phyloP scores from a whole-genome alignment of 305 asterid species.

The Fraxinus dipetala region DNA sequence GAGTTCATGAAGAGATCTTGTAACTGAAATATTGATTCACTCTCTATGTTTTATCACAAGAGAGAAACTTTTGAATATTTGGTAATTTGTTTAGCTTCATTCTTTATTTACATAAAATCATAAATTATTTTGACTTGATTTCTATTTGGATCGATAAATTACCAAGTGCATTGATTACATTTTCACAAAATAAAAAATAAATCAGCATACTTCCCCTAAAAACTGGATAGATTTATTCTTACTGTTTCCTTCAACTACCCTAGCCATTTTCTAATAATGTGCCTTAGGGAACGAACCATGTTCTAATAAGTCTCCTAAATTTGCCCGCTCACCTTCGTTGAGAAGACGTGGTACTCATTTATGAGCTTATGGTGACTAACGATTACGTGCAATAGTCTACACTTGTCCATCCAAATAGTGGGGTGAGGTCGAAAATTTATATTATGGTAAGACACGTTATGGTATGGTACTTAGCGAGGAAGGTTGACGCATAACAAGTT shows the following conservation, averaged over 20 bases:
- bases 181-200: not conserved
- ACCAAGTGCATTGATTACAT: not conserved
- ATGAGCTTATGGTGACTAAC: not conserved
- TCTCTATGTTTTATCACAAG: not conserved
- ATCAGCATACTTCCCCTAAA: not conserved
- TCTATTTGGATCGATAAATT: not conserved
- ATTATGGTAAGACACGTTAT: not conserved
- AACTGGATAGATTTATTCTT: not conserved
- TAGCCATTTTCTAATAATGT: not conserved
- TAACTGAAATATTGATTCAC: not conserved
- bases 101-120: not conserved
- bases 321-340: not conserved
- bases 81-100: not conserved
- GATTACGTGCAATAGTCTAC: not conserved
- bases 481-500: not conserved
- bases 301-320: not conserved
- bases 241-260: not conserved
- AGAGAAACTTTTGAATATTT: not conserved
- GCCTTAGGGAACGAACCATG: not conserved
- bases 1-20: not conserved
- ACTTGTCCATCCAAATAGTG: not conserved
- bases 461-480: not conserved
- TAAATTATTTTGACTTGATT: not conserved
- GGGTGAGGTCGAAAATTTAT: not conserved
- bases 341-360: not conserved